Base-by-base conservation (phyloP, 2,329 filamentous ascomycete genomes). In the Elsinoe batatas region DNA sequence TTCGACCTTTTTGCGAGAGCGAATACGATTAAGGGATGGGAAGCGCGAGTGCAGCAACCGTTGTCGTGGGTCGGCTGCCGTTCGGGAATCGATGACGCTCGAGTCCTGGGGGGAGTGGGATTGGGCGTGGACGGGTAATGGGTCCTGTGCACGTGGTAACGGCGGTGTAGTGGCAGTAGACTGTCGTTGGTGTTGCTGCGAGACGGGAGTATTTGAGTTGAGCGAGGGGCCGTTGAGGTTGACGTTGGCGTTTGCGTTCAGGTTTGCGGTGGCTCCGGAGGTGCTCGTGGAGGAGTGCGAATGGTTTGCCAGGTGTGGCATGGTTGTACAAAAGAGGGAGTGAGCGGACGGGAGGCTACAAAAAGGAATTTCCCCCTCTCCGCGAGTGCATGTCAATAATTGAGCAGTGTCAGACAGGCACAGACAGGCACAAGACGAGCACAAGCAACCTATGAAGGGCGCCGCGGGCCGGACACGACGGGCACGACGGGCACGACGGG, bases 1-100 rank as follows among this genome's bases (percentile, higher is more conserved):
- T 12, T 54, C 36, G 51, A 22, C 26, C 37, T 44, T 54, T 44
- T 54, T 54, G 51, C 51, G 51, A 30, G 51, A 54, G 17, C 51
- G 36, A 20, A 54, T 54, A 37, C 51, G 51, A 36, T 54, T 54
- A 54, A 54, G 51, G 51, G 51, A 54, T 54, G 51, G 51, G 37
- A 54, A 54, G 51, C 51, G 51, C 38, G 51, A 54, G 33, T 54
- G 51, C 51, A 54, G 51, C 26, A 54, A 36, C 51, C 51, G 51
- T 54, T 54, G 51, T 42, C 36, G 35, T 32, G 22, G 37, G 51
- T 54, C 51, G 51, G 51, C n/a, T 18, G 20, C 51, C 51, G 51
- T 54, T 54, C 51, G 51, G 38, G 38, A 44, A 54, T 54, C 51
- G 51, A 42, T 54, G 51, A 44, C 51, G 51, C 51, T 35, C 20